Base-by-base conservation (phyloP, 2,329 filamentous ascomycete species). In the Aspergillus caelatus region DNA sequence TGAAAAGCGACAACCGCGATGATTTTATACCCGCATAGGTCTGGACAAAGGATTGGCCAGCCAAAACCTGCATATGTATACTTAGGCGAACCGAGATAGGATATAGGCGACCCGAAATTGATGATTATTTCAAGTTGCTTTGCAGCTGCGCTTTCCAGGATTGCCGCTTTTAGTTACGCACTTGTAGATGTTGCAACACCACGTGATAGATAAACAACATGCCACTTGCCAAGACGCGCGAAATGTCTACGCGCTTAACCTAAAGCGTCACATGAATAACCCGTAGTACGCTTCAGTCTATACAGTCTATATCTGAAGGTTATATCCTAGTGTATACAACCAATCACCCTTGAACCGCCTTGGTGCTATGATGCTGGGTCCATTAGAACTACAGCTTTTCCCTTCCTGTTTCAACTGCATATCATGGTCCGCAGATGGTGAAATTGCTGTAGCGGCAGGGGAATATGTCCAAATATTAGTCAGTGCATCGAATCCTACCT, bases 371-470 rank as follows among this genome's bases (percentile, higher is more conserved):
- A 69, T 69, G 71, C 62, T 72, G 62, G 68, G 63, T 48, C 70
- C 78, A 1, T 58, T 81, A 34, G 72, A 78, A 60, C 69, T 82
- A 8, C 74, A 75, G 28, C 78, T 82, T 60, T 85, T 81, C 76
- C 85, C 86, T 3, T 82, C 82, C 3, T 82, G 81, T 63, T 74
- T 79, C 30, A 77, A 85, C 67, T 85, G 83, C 56, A 73, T 89
- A n/a, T 78, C 81, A 58, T 89, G 87, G 86, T 88, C 86, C 8
- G 74, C 79, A 45, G 85, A 88, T 67, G 84, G 85, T 53, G 83
- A 85, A 56, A 79, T 89, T 52, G 86, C 86, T 8, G 74, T 88
- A 54, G 84, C 84, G 16, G 82, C 82, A 12, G 83, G 84, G 58
- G 86, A 88, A 68, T 77, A 80, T 65, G 80, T 88, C 21, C 80